Percentiles rank a stretch among this genome's conserved stretches.
Evolutionary conservation across 2,329 filamentous ascomycete species (phyloP).

Genomic region (Ascochyta rabiei): DNA sequence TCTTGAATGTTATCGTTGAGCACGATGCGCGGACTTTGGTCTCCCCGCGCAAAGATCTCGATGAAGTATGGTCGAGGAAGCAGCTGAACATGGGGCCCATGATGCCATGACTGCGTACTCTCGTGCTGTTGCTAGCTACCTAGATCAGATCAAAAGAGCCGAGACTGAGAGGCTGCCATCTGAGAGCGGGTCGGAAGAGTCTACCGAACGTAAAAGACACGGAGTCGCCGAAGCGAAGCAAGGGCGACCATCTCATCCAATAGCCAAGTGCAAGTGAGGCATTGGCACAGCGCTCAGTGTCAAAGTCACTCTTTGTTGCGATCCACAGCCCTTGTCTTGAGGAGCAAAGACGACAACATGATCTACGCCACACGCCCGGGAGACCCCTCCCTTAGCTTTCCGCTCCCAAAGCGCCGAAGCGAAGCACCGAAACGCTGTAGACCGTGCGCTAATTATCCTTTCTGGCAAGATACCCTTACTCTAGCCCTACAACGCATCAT

Average conservation of each 20-base stretch:
- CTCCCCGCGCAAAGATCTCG: neutral
- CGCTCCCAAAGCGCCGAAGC: neutral
- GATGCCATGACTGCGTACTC: constrained; percentile 2
- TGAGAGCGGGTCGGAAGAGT: neutral
- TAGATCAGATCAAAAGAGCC: neutral
- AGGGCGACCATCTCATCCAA: neutral
- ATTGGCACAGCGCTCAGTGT: neutral
- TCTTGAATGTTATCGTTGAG: neutral
- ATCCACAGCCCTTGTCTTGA: neutral
- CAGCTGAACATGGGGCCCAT: neutral
- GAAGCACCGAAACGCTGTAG: neutral
- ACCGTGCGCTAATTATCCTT: neutral
- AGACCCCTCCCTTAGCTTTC: neutral
- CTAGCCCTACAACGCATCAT: constrained; percentile 2
- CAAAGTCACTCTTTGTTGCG: neutral
- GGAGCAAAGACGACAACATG: neutral
- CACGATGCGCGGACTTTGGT: neutral
- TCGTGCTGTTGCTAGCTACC: neutral
- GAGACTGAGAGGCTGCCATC: neutral
- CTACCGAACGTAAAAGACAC: neutral
- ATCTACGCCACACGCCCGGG: constrained; percentile 1
- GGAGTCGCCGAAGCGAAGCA: constrained; percentile 1
- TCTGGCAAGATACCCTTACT: constrained; percentile 1
- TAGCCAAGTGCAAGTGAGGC: neutral
- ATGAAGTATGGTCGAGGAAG: neutral